Percentiles rank a stretch among this genome's conserved stretches.
These are phyloP conservation scores for Suhomyces prunicola DNA, from an alignment of 805 yeast species.

Conservation along the genomic window DNA sequence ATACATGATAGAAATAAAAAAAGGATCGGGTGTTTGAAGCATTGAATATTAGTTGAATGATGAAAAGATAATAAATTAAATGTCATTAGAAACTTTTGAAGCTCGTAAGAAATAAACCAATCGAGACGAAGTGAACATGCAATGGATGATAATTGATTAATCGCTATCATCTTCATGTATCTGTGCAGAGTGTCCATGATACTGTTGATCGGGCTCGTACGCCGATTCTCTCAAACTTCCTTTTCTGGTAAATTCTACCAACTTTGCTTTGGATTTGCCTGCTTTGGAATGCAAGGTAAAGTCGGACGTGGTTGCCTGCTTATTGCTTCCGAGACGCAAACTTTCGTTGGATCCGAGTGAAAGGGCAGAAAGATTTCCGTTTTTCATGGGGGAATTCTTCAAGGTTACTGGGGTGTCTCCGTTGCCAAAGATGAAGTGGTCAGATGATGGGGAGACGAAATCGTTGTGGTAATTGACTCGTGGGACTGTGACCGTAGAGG, in stretches of 20 bases:
- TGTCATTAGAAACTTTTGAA: background rate
- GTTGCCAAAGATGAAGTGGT: conserved; percentile 6
- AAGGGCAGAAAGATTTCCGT: conserved; percentile 19
- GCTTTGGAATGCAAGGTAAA: background rate
- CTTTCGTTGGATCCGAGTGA: conserved; percentile 16
- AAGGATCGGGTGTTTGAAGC: conserved; percentile 1
- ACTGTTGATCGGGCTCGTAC: conserved; percentile 27
- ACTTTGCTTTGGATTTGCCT: conserved; percentile 30
- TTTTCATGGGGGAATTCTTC: conserved; percentile 8
- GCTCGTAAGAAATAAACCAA: background rate
- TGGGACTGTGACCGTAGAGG: conserved; percentile 1
- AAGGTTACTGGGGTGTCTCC: conserved; percentile 8
- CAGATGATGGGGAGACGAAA: conserved; percentile 11
- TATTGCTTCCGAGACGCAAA: conserved; percentile 6
- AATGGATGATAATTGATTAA: background rate
- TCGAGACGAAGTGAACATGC: conserved; percentile 2
- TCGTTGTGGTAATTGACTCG: background rate
- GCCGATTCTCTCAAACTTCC: conserved; percentile 42
- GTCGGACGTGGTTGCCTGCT: conserved; percentile 1
- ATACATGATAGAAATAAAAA: conserved; percentile 3
- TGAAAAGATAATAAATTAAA: background rate
- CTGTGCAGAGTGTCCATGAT: conserved; percentile 32
- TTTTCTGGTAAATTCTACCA: conserved; percentile 47
- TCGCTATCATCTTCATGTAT: conserved; percentile 26
- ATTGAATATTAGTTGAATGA: background rate